These are phyloP conservation scores for Blastomyces emzantsi DNA, from an alignment of 2,329 filamentous ascomycete species.

Conservation along the genomic window DNA sequence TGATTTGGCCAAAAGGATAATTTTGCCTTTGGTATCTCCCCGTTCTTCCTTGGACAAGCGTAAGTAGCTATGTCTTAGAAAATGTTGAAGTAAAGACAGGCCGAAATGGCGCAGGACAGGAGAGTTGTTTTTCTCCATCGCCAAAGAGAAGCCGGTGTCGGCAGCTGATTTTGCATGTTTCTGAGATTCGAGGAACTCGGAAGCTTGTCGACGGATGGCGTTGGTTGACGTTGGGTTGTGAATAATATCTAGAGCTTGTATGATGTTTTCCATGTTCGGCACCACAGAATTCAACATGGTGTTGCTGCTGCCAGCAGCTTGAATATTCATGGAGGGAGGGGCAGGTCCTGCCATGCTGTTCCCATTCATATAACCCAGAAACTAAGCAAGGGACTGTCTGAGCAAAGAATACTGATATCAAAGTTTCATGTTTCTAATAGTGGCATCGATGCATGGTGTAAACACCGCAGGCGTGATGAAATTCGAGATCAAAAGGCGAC, in stretches of 20 bases:
- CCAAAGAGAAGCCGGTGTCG: slow-evolving; percentile 74
- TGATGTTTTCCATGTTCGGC: slow-evolving; percentile 49
- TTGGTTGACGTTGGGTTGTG: slow-evolving; percentile 77
- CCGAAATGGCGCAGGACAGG: slow-evolving; percentile 88
- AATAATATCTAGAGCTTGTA: slow-evolving; percentile 77
- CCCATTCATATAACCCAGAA: background rate
- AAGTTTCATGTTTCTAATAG: slow-evolving; percentile 3
- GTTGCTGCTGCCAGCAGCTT: slow-evolving; percentile 6
- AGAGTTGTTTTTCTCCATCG: slow-evolving; percentile 63
- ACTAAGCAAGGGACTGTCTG: background rate
- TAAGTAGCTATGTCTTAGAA: slow-evolving; percentile 76
- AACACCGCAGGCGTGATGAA: background rate
- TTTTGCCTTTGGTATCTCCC: slow-evolving; percentile 60
- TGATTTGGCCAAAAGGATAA: slow-evolving; percentile 66
- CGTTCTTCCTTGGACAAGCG: slow-evolving; percentile 62
- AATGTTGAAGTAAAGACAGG: slow-evolving; percentile 81
- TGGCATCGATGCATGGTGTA: slow-evolving; percentile 1
- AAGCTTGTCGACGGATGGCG: slow-evolving; percentile 69
- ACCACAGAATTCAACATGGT: slow-evolving; percentile 9
- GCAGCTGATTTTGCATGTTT: slow-evolving; percentile 73
- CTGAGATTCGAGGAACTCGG: slow-evolving; percentile 74
- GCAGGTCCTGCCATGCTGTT: slow-evolving; percentile 11
- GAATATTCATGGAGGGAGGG: slow-evolving; percentile 8
- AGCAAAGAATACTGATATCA: slow-evolving; percentile 1
- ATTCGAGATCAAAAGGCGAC: background rate